Percentiles rank a stretch among this genome's conserved stretches.
Conservation (phyloP, 139 green algal genomes). For the Coelastrella sp. region DNA sequence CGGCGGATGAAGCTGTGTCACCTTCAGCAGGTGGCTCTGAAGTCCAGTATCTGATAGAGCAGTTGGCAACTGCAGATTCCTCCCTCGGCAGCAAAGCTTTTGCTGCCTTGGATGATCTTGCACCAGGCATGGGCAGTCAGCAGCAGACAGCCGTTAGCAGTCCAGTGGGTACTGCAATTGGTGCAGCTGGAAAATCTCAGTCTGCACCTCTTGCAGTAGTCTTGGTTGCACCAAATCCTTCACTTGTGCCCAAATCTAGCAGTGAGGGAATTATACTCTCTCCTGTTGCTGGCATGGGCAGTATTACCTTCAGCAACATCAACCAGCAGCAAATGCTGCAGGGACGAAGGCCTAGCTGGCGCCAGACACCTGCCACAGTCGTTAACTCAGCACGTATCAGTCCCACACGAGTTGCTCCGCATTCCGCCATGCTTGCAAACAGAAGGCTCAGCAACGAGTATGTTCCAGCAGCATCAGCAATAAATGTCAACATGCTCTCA, state of each 20-base stretch:
- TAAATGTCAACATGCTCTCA: neutral
- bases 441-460: neutral
- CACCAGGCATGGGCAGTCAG: slow-evolving; percentile 61
- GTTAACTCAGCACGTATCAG: neutral
- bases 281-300: too few species aligned
- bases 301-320: neutral
- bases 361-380: neutral
- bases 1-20: neutral
- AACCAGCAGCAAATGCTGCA: neutral
- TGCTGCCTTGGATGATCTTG: slow-evolving; percentile 59
- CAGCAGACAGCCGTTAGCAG: neutral
- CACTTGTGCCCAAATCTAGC: too few species aligned
- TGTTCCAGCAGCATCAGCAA: neutral
- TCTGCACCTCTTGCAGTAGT: neutral
- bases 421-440: too few species aligned
- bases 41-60: neutral
- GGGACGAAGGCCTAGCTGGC: neutral
- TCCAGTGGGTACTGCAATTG: neutral
- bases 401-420: neutral
- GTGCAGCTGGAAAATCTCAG: neutral
- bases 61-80: neutral
- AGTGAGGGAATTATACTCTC: too few species aligned
- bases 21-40: neutral
- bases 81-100: neutral
- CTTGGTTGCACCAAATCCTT: neutral